Conservation (phyloP, 257 asterid species). For the Lycium barbarum region DNA sequence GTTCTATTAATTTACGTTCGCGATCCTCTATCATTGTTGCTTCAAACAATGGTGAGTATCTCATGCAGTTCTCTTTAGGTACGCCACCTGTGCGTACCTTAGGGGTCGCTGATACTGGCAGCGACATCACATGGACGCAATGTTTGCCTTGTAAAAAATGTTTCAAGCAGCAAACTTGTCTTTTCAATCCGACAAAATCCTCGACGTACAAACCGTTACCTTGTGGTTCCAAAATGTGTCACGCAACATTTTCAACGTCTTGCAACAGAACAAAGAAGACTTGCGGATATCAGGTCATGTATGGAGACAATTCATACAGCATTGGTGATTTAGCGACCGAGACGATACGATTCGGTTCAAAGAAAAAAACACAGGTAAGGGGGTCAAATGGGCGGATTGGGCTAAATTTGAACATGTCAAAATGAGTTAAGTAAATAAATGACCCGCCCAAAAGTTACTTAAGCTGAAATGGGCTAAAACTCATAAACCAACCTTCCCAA, state of each 20-base stretch:
- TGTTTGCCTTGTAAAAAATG: slow-evolving; percentile 64
- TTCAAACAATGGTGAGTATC: slow-evolving; percentile 59
- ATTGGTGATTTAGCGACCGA: slow-evolving; percentile 57
- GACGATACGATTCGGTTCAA: slow-evolving; percentile 46
- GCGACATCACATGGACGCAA: slow-evolving; percentile 68
- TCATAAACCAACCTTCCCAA: too few species aligned
- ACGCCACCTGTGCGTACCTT: slow-evolving; percentile 55
- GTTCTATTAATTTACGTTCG: slow-evolving; percentile 33
- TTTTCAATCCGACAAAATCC: slow-evolving; percentile 45
- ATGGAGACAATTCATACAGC: slow-evolving; percentile 55
- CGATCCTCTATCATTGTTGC: slow-evolving; percentile 35
- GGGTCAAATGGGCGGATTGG: too few species aligned
- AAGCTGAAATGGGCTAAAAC: too few species aligned
- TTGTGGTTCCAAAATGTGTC: slow-evolving; percentile 41
- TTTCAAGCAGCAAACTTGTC: slow-evolving; percentile 44
- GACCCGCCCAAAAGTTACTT: too few species aligned
- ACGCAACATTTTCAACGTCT: slow-evolving; percentile 33
- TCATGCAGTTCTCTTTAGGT: slow-evolving; percentile 60
- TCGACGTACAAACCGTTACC: slow-evolving; percentile 39
- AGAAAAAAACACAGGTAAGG: background rate
- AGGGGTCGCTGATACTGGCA: slow-evolving; percentile 71
- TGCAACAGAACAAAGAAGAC: slow-evolving; percentile 29
- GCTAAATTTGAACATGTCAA: too few species aligned
- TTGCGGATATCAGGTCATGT: slow-evolving; percentile 40
- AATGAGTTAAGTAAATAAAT: too few species aligned